A percentile compares a stretch with the other conserved stretches of the same genome.
Evolutionary conservation across 2,329 filamentous ascomycete genomes (phyloP).

Genomic region (Zymoseptoria passerinii): DNA sequence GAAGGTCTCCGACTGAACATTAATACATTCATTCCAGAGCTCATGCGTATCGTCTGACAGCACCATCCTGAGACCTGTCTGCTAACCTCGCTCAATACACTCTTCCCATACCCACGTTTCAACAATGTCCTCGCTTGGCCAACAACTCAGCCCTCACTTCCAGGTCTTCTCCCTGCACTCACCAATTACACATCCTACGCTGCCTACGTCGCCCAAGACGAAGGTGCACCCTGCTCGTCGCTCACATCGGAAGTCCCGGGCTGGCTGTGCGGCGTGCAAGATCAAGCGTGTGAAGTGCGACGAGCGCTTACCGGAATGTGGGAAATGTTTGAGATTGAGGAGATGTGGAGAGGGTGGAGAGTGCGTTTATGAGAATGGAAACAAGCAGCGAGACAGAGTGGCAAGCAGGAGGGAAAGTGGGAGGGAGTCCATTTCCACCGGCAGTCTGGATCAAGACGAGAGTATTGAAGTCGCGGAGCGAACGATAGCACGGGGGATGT

Average conservation of each 20-base stretch:
- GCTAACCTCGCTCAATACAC: neutral
- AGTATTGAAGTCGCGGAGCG: neutral
- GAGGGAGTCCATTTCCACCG: neutral
- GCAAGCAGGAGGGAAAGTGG: neutral
- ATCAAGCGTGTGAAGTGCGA: constrained; percentile 16
- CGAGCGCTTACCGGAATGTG: constrained; percentile 3
- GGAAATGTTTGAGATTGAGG: constrained; percentile 3
- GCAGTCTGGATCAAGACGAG: neutral
- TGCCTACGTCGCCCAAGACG: neutral
- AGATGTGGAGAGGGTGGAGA: neutral
- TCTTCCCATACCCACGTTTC: neutral
- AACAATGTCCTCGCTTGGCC: neutral
- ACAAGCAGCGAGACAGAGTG: neutral
- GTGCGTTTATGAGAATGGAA: neutral
- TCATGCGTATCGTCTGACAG: neutral
- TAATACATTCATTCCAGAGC: neutral
- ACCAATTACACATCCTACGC: neutral
- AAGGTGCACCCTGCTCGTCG: constrained; percentile 2
- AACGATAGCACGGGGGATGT: neutral
- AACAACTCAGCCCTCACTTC: neutral
- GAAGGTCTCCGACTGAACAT: neutral
- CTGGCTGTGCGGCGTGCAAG: constrained; percentile 12
- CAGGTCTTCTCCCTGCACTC: neutral
- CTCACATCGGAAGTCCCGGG: constrained; percentile 12
- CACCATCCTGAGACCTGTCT: neutral